These are phyloP conservation scores for Crithidia thermophila DNA, from an alignment of 208 protist species.

Conservation along the genomic window DNA sequence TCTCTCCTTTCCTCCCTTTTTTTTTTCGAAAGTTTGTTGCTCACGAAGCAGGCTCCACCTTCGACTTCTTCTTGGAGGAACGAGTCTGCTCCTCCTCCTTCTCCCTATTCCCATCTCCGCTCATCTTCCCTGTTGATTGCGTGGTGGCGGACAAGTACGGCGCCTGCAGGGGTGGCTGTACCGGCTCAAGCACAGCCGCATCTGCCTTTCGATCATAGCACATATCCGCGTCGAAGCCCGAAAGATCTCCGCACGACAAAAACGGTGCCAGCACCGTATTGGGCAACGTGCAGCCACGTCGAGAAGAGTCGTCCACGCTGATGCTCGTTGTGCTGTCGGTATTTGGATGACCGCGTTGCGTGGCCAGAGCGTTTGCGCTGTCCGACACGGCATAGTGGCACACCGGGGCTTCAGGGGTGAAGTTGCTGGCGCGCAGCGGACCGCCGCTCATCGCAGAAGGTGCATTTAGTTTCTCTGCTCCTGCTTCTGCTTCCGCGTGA, in stretches of 20 bases:
- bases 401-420: constrained; percentile 12
- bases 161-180: constrained; percentile 77
- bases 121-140: no score
- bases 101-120: no score
- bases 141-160: constrained; percentile 54
- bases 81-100: background rate
- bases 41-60: constrained; percentile 2
- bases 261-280: constrained; percentile 92
- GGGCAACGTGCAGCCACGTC: background rate
- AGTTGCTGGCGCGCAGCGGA: constrained; percentile 4
- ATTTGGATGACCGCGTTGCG: no score
- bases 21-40: no score
- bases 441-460: background rate
- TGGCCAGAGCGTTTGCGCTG: no score
- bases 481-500: background rate
- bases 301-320: background rate
- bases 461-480: background rate
- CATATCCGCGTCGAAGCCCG: constrained; percentile 94
- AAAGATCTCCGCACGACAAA: constrained; percentile 97
- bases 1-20: constrained; percentile 7
- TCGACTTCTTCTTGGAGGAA: constrained; percentile 11
- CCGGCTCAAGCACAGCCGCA: constrained; percentile 49
- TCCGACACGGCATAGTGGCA: constrained; percentile 9
- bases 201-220: constrained; percentile 65
- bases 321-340: no score